A percentile compares a stretch with the other conserved stretches of the same genome.
These are phyloP conservation scores for Gorgonomyces haynaldii DNA, from an alignment of 192 early-diverging fungal species.

Conservation along the genomic window DNA sequence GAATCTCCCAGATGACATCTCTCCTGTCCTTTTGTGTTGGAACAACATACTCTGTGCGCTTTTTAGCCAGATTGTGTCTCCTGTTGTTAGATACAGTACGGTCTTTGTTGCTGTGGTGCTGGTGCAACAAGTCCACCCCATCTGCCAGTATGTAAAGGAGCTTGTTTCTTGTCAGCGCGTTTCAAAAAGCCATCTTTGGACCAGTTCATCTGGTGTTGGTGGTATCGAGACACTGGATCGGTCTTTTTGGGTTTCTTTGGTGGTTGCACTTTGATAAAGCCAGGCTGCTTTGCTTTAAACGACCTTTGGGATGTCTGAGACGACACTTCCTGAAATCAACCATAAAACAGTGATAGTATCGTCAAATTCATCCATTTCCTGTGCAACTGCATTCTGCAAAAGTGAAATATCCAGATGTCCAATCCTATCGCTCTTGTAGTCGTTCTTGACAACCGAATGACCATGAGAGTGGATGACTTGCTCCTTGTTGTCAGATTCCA, in stretches of 20 bases:
- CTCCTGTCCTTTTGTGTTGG: slow-evolving; percentile 14
- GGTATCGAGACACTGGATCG: slow-evolving; percentile 22
- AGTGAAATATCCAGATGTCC: neutral
- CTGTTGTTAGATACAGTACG: neutral
- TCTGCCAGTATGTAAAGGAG: neutral
- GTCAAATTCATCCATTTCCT: slow-evolving; percentile 1
- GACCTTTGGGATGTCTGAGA: neutral
- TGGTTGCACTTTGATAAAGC: slow-evolving; percentile 8
- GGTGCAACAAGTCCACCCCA: slow-evolving; percentile 4
- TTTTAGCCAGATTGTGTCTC: slow-evolving; percentile 1
- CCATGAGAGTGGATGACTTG: neutral
- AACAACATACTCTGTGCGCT: slow-evolving; percentile 11
- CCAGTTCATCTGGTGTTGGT: slow-evolving; percentile 18
- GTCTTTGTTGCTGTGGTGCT: neutral
- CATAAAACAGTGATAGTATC: neutral
- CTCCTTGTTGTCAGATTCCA: neutral
- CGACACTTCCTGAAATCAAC: neutral
- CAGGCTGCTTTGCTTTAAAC: neutral
- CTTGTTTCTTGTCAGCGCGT: neutral
- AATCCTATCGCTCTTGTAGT: neutral
- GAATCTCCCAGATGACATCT: slow-evolving; percentile 17
- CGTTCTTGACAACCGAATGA: neutral
- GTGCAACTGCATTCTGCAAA: neutral
- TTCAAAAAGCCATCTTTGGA: slow-evolving; percentile 15
- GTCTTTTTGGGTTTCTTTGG: slow-evolving; percentile 3